A percentile compares a stretch with the other conserved stretches of the same genome.
Evolutionary conservation across 345 rosid genomes (phyloP).

Genomic region (Rhodomyrtus tomentosa): DNA sequence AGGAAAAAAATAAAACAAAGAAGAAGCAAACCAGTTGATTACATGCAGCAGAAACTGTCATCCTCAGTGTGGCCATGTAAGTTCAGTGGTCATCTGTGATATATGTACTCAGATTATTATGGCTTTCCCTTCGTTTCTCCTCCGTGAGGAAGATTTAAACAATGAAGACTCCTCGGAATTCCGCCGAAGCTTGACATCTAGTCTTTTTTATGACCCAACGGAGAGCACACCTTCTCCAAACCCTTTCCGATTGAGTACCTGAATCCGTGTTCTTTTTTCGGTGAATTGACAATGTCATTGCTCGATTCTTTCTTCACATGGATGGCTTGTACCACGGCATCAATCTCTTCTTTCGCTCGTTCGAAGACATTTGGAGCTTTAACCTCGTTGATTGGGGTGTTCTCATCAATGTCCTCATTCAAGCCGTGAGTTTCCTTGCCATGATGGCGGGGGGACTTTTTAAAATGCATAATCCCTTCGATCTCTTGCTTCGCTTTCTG

Average conservation of each 20-base stretch:
- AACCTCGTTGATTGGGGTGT: conserved; percentile 26
- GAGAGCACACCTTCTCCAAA: conserved; percentile 35
- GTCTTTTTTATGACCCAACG: conserved; percentile 19
- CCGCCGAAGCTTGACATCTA: neutral
- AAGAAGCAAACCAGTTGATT: neutral
- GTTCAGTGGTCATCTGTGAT: neutral
- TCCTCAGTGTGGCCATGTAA: neutral
- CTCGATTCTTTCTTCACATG: conserved; percentile 24
- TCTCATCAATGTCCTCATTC: conserved; percentile 31
- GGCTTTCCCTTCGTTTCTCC: neutral
- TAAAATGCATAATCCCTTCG: conserved; percentile 12
- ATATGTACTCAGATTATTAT: neutral
- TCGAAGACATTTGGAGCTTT: conserved; percentile 44
- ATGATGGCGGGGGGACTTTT: conserved; percentile 3
- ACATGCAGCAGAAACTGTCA: neutral
- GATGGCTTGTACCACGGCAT: conserved; percentile 35
- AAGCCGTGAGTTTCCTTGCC: conserved; percentile 40
- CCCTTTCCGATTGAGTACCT: conserved; percentile 30
- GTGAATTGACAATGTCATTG: neutral
- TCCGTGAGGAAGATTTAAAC: neutral
- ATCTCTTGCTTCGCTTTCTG: conserved; percentile 38
- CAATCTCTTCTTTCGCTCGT: conserved; percentile 49
- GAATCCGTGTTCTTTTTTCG: conserved; percentile 7
- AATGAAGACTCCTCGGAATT: neutral
- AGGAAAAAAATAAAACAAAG: accelerated